Evolutionary conservation across 2,329 filamentous ascomycete genomes (phyloP), one percentile per base, ranked within the genome.

Genomic region (Colletotrichum tabaci): DNA sequence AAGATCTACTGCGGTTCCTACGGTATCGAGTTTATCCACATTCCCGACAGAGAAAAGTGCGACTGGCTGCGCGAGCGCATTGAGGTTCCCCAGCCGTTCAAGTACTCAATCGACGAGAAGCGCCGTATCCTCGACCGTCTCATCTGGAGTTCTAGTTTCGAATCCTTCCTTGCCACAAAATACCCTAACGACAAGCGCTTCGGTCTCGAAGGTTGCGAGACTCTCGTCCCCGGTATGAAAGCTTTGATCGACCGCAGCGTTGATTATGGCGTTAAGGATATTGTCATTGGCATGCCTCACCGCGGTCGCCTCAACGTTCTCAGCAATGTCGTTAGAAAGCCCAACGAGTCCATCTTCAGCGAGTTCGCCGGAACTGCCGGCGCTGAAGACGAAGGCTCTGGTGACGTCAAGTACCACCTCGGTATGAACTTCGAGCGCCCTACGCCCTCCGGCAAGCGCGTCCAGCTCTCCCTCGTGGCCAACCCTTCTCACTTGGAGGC

Each of bases 351-450:
- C 75, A 99, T 99, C 84, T 99, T 99, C 88, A 97, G 94, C 82
- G 96, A 99, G 84, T 99, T 99, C 79, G 93, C 94, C 74, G 96
- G 96, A 77, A 94, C 93, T 57, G 87, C 93, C 26, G 94, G 94
- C 80, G 94, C 94, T 66, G 93, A 94, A 77, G 96, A 98, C 77
- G 96, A 99, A 85, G 96, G 96, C 72, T 98, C 96, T 70, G 96
- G 96, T 78, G 96, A 99, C 82, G 96, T 99, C 84, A 99, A 99
- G 86, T 99, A 99, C 87, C 96, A 99, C 87, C 87, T 99, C 79
- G 96, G 96, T 81, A 99, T 99, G 96, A 99, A 99, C 88, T 99
- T 99, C 77, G 96, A 99, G 87, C 94, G 96, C 74, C 96, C 96
- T 66, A 99, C 96, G 12, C 96, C 96, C 71, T 98, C 96, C 53